Percentiles rank a stretch among this genome's conserved stretches.
These are phyloP conservation scores for Solanum phureja DNA, from an alignment of 257 asterid species.

Conservation along the genomic window DNA sequence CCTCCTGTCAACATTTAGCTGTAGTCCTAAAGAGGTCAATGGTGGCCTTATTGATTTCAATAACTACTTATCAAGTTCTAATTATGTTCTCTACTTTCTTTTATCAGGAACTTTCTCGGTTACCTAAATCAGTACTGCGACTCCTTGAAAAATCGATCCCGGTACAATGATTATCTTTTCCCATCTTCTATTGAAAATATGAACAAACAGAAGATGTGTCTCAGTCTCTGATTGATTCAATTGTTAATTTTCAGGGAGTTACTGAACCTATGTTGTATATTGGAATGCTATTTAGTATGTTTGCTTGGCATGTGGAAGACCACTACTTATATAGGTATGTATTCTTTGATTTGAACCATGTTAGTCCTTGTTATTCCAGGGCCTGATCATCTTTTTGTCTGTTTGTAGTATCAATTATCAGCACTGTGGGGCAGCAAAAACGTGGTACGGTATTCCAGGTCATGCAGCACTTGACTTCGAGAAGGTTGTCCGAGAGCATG, in stretches of 20 bases:
- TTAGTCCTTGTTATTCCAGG: background rate
- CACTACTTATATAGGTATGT: constrained; percentile 86
- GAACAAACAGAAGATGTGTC: background rate
- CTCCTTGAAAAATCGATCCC: constrained; percentile 86
- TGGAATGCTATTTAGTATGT: constrained; percentile 97
- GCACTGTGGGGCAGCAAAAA: constrained; percentile 97
- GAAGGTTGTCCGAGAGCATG: constrained; percentile 72
- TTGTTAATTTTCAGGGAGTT: constrained; percentile 64
- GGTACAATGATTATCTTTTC: constrained; percentile 26
- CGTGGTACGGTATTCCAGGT: constrained; percentile 98
- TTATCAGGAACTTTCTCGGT: constrained; percentile 80
- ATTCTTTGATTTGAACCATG: background rate
- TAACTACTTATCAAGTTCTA: background rate
- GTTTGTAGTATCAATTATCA: constrained; percentile 80
- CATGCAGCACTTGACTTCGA: constrained; percentile 82
- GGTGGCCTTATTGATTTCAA: background rate
- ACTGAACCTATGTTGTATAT: constrained; percentile 99
- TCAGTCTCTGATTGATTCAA: background rate
- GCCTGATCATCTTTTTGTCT: constrained; percentile 6
- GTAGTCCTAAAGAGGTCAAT: background rate
- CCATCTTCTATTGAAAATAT: background rate
- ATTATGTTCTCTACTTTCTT: background rate
- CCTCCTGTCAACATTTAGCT: background rate
- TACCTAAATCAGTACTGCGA: constrained; percentile 77
- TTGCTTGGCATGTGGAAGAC: constrained; percentile 99